Evolutionary conservation across 1,284 basidiomycete genomes (phyloP), one percentile per base, ranked within the genome.

Genomic region (Coriolopsis trogii): DNA sequence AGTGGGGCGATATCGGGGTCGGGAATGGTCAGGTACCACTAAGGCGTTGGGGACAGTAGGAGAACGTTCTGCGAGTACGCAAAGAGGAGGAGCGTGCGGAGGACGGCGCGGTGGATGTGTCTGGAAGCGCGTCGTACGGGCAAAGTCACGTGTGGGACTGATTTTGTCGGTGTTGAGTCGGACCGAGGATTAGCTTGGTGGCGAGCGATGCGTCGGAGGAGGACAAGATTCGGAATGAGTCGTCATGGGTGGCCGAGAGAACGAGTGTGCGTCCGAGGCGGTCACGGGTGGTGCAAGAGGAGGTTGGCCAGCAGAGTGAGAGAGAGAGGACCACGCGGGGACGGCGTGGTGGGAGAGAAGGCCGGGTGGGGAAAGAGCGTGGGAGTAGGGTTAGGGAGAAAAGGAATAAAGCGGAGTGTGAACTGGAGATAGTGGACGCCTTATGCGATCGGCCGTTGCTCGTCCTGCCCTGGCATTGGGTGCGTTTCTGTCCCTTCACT

Each of bases 331-430:
- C 46, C 54, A 58, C 56, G 56, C 41, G 56, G 56, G 36, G 21
- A 34, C 40, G 56, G 56, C 53, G 56, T 58, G 56, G 49, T 21
- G 36, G 24, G 56, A 51, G 49, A 58, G 52, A n/a, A 34, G 38
- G 40, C 56, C 47, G 25, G 21, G 41, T 44, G 30, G 16, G 49
- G 56, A 15, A 48, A 40, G 16, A 26, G 20, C 45, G 47, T 42
- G 44, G 37, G 45, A 51, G 41, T 33, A 41, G 45, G 48, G 37
- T 34, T 38, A 15, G 39, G 13, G 44, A 20, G 34, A 41, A 45
- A 41, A 37, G 49, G 50, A 48, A 21, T 28, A 16, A 30, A 26
- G 44, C 49, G 52, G 51, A 53, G 51, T 29, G n/a, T 18, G 55
- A 50, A 52, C 10, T 7, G 46, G 46, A 28, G 45, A 48, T 51